A percentile compares a stretch with the other conserved stretches of the same genome.
Evolutionary conservation across 345 rosid species (phyloP).

Genomic region (Carallia pectinifolia): DNA sequence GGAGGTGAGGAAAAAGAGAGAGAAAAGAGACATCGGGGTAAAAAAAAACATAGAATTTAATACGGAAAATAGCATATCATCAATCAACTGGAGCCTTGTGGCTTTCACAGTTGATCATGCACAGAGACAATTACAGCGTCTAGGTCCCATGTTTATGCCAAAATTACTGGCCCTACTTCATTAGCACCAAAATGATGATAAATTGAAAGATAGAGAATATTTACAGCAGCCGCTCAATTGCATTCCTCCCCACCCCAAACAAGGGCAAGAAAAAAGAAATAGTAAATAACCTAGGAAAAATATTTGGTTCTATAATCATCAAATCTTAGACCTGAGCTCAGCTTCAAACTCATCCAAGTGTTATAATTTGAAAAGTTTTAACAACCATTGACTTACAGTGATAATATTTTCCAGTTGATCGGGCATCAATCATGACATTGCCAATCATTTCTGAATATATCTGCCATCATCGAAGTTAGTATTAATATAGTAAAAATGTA

Average conservation of each 20-base stretch:
- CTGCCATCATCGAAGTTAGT: constrained; percentile 37
- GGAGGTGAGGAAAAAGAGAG: neutral
- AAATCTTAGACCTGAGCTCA: neutral
- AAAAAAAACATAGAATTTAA: neutral
- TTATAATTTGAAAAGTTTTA: neutral
- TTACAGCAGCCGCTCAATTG: too few species aligned
- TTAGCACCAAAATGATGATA: too few species aligned
- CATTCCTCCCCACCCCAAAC: too few species aligned
- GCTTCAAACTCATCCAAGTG: constrained; percentile 1
- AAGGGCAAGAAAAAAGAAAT: neutral
- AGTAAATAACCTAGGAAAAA: neutral
- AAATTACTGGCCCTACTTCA: neutral
- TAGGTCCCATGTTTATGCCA: neutral
- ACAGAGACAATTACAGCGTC: neutral
- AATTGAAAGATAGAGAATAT: too few species aligned
- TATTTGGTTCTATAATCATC: neutral
- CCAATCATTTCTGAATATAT: constrained; percentile 98
- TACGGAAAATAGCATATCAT: neutral
- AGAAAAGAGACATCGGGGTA: neutral
- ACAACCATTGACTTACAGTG: constrained; percentile 64
- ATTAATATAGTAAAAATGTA: neutral
- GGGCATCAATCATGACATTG: constrained; percentile 96
- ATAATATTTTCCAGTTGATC: constrained; percentile 96
- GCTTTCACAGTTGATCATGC: neutral
- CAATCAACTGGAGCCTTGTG: neutral